A percentile compares a stretch with the other conserved stretches of the same genome.
These are phyloP conservation scores for Onygenales sp. DNA, from an alignment of 2,329 filamentous ascomycete genomes.

Conservation along the genomic window DNA sequence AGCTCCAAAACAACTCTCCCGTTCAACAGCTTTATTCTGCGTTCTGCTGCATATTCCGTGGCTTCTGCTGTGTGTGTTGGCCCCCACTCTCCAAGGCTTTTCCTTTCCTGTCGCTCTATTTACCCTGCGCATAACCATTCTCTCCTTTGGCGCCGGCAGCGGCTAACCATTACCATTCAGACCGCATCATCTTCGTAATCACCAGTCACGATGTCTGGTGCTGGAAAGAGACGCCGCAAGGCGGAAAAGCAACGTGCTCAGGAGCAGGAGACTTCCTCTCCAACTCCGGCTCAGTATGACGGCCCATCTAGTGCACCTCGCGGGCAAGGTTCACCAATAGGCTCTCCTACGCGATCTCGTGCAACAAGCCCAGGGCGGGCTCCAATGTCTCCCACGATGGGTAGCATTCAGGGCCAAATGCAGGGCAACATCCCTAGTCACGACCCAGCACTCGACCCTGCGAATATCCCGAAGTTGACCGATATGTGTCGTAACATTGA, in stretches of 20 bases:
- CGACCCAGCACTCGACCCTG: neutral
- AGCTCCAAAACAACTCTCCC: no score
- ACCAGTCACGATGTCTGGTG: slow-evolving; percentile 7
- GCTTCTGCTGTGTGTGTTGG: neutral
- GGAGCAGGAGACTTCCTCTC: neutral
- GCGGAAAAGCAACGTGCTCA: neutral
- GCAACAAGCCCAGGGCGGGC: neutral
- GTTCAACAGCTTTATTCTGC: no score
- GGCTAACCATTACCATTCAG: neutral
- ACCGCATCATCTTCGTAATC: neutral
- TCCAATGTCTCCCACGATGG: neutral
- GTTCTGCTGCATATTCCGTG: no score
- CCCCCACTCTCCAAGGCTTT: neutral
- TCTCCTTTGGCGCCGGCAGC: neutral
- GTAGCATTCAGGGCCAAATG: neutral
- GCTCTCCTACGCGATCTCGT: slow-evolving; percentile 3
- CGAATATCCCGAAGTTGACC: neutral
- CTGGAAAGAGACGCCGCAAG: slow-evolving; percentile 7
- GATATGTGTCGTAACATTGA: slow-evolving; percentile 11
- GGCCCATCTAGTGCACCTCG: neutral
- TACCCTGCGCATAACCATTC: neutral
- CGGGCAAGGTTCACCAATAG: neutral
- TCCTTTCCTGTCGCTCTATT: neutral
- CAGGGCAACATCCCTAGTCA: slow-evolving; percentile 3
- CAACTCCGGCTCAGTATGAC: slow-evolving; percentile 5